Base-by-base conservation (phyloP, 371 early-diverging fungal genomes). In the Lichtheimia ramosa region DNA sequence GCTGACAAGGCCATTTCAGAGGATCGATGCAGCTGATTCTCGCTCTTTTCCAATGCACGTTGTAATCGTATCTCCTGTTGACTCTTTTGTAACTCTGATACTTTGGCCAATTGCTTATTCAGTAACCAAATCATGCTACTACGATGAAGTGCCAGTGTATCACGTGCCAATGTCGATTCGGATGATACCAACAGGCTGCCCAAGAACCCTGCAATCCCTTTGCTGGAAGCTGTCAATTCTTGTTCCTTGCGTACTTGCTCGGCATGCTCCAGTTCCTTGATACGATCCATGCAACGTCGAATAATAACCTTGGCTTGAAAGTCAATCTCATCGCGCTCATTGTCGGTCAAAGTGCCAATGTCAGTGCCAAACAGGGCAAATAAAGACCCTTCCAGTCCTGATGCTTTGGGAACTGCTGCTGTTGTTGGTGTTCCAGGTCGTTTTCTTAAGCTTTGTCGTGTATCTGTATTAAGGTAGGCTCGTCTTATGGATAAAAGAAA, bases 281-380 rank as follows among this genome's bases (percentile, higher is more conserved):
- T 78, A 13, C 85, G 63, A 41, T 81, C 81, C 57, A 81, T 73
- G 43, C 82, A 83, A 23, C 77, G 74, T 46, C 75, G 70, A 21
- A 84, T 83, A 10, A 84, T 76, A 5, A 75, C 56, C 48, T 83
- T 84, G 21, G 85, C 78, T 61, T 84, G 85, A 43, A 79, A 75
- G 62, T 84, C 85, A 43, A 84, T 84, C 43, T 84, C 83, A 51
- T 84, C 85, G 21, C 85, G 72, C 58, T 84, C 78, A 43, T 64
- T 62, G 48, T 84, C 81, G 1, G 78, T 81, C 16, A 84, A 56
- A 20, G 60, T 60, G 13, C 64, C 54, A 21, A 72, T 66, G 24
- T 66, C 39, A 13, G 56, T 56, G n/a, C 75, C 68, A 51, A 79
- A 76, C 13, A 74, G 23, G 0, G 70, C 52, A 58, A 79, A 79